Evolutionary conservation across 805 yeast species (phyloP), one percentile per base, ranked within the genome.

Genomic region (Debaryomyces tyrocola): DNA sequence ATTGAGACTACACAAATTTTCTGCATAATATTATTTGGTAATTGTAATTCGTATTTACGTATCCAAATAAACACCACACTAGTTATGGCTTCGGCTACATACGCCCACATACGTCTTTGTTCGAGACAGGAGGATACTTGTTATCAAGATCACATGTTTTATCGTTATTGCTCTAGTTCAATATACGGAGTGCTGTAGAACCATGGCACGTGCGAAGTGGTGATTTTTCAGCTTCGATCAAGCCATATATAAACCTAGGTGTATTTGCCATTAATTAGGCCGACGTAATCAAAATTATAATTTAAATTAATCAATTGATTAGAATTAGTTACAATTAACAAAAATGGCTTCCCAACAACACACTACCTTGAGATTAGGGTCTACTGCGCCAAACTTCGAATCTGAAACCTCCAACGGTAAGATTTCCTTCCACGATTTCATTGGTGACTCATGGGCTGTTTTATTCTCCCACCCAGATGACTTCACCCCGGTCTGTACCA

Each of bases 401-500:
- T 92, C 96, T 49, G 82, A 81, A 54, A 82, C 96, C 47, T 87
- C 96, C 49, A 77, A 76, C 53, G 97, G 97, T 48, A 80, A 81
- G 53, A 82, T 90, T 63, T 82, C 87, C 55, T 90, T 90, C 83
- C 96, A 90, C 74, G 84, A 91, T 51, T 90, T 77, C 77, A 76
- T 90, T 57, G 92, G 92, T 41, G 82, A 86, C 70, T 79, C 84
- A 40, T 90, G 97, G 97, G 83, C 85, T 40, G 84, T 90, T 43
- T 76, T 90, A 62, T 90, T 90, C 74, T 87, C 96, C 20, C 97
- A 90, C 70, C 97, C 97, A 52, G 96, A 90, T 46, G 97, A 90
- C 69, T 91, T 89, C 78, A 90, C 97, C 15, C 97, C 97, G 40
- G 96, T 90, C 46, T 90, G 97, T 72, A 91, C 97, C 62, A 90